Evolutionary conservation across 805 yeast genomes (phyloP).

Genomic region (Yarrowia yakushimensis): DNA sequence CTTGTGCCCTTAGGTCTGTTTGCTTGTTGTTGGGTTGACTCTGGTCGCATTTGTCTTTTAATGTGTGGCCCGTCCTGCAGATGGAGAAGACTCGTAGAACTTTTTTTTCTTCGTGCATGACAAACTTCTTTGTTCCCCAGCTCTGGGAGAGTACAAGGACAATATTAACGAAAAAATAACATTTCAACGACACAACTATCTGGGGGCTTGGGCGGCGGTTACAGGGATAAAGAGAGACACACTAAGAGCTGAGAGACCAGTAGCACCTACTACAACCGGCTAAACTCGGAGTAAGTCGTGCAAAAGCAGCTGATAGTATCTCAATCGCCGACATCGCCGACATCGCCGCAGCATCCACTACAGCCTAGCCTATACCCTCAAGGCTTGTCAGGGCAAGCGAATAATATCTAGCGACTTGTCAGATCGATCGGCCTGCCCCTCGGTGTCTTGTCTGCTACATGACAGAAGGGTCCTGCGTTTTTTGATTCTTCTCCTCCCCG

Average conservation of each 20-base stretch:
- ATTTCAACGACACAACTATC: no score
- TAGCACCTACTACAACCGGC: constrained; percentile 3
- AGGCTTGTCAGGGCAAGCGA: constrained; percentile 8
- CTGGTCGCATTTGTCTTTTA: not conserved
- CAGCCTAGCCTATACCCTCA: not conserved
- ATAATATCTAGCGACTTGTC: not conserved
- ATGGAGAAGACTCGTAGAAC: constrained; percentile 7
- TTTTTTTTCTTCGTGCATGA: not conserved
- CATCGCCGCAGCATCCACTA: not conserved
- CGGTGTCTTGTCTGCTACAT: not conserved
- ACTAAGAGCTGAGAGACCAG: not conserved
- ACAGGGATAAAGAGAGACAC: not conserved
- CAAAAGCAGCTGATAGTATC: not conserved
- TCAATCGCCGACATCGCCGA: not conserved
- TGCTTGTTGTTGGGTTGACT: not conserved
- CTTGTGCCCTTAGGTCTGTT: not conserved
- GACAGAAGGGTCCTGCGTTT: constrained; percentile 16
- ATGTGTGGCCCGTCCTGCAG: not conserved
- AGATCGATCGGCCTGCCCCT: constrained; percentile 11
- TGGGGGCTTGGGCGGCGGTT: constrained; percentile 1
- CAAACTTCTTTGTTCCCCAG: constrained; percentile 1
- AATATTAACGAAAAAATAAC: no score
- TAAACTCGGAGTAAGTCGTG: constrained; percentile 1
- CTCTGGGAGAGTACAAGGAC: not conserved
- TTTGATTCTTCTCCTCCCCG: not conserved